A percentile compares a stretch with the other conserved stretches of the same genome.
These are phyloP conservation scores for Penicillium glabrum DNA, from an alignment of 2,329 filamentous ascomycete genomes.

Conservation along the genomic window DNA sequence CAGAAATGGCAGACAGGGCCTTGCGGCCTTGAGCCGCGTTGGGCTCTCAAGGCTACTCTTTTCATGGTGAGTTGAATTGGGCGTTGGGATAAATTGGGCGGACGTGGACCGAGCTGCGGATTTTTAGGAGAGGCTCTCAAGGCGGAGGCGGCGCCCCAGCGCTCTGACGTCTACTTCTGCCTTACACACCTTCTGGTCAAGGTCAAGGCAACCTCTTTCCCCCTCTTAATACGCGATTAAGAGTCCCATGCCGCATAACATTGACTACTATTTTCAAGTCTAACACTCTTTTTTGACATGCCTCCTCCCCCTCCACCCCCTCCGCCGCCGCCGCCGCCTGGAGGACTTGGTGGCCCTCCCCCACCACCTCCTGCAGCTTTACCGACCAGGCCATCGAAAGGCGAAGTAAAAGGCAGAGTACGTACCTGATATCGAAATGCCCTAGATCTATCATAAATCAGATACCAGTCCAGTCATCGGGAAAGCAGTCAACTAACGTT, in stretches of 20 bases:
- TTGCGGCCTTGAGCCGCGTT: constrained; percentile 23
- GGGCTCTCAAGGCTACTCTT: constrained; percentile 32
- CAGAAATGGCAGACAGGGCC: constrained; percentile 41
- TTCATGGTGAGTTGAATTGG: constrained; percentile 31
- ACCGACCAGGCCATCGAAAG: constrained; percentile 58
- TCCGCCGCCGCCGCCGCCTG: constrained; percentile 68
- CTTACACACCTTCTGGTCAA: constrained; percentile 19
- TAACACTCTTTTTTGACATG: constrained; percentile 27
- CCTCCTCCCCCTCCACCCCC: constrained; percentile 63
- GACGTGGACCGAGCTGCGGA: constrained; percentile 3
- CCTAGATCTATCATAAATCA: background rate
- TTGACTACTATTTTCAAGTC: constrained; percentile 5
- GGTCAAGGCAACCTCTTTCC: constrained; percentile 6
- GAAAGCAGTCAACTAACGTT: constrained; percentile 15
- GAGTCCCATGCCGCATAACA: constrained; percentile 2
- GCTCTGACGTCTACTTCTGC: constrained; percentile 27
- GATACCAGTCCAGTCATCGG: background rate
- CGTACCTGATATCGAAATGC: constrained; percentile 32
- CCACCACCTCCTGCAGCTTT: constrained; percentile 56
- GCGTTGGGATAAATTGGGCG: constrained; percentile 2
- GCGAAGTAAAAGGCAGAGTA: constrained; percentile 62
- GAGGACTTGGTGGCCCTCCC: constrained; percentile 59
- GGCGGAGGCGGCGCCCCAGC: constrained; percentile 31
- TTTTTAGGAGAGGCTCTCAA: constrained; percentile 21
- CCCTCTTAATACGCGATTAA: constrained; percentile 7